These are phyloP conservation scores for Curvularia sp. DNA, from an alignment of 2,329 filamentous ascomycete genomes.

Conservation along the genomic window DNA sequence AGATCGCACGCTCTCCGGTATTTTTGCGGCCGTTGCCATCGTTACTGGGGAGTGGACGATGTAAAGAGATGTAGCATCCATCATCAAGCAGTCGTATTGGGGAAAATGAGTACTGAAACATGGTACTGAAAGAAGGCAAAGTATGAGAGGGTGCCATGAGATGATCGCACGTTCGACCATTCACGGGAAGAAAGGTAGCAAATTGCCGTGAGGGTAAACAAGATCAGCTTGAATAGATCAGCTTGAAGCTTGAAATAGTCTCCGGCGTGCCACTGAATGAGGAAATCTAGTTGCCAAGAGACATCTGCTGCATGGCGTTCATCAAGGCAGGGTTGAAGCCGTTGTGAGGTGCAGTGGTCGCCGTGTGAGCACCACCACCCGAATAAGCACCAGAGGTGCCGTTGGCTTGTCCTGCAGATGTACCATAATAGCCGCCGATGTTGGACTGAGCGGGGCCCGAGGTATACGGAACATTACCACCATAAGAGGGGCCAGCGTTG, in stretches of 20 bases:
- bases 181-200: slow-evolving; percentile 7
- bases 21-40: slow-evolving; percentile 1
- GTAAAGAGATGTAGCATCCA: slow-evolving; percentile 3
- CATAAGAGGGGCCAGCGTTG: slow-evolving; percentile 21
- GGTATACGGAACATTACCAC: slow-evolving; percentile 14
- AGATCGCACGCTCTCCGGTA: not conserved
- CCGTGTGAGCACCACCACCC: slow-evolving; percentile 15
- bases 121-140: slow-evolving; percentile 4
- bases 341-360: slow-evolving; percentile 17
- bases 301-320: slow-evolving; percentile 37
- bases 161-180: slow-evolving; percentile 7
- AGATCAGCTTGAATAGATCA: not conserved
- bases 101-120: not conserved
- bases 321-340: slow-evolving; percentile 28
- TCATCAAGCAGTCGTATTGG: slow-evolving; percentile 2
- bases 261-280: not conserved
- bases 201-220: not conserved
- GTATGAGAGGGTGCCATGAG: not conserved
- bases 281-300: slow-evolving; percentile 19
- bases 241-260: not conserved
- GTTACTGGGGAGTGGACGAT: slow-evolving; percentile 5
- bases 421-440: slow-evolving; percentile 13
- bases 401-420: slow-evolving; percentile 10
- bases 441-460: slow-evolving; percentile 13
- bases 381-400: slow-evolving; percentile 15